Base-by-base conservation (phyloP, 352 stramenopile genomes). In the Phytophthora sojae region DNA sequence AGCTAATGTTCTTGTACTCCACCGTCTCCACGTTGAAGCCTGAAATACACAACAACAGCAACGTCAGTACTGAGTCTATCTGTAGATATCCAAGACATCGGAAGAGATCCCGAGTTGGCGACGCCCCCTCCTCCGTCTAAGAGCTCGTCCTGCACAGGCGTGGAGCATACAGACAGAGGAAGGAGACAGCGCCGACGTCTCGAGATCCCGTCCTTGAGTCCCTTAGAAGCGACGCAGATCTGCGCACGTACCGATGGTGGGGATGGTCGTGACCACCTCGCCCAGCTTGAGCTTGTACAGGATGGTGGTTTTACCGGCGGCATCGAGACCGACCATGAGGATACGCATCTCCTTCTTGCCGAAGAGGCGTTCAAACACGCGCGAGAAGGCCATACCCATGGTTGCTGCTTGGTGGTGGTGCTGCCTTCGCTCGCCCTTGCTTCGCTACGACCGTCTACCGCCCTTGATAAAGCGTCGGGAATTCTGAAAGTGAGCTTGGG, bases 231-330 rank as follows among this genome's bases (percentile, higher is more conserved):
- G 7, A n/a, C 14, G n/a, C 11, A 55, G 2, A 79, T 11, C 35
- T 7, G 96, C 97, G 96, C 97, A 85, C 85, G 55, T 82, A 92
- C 96, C 97, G 84, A 99, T 99, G 26, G 97, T 99, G 29, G 97
- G 96, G 81, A 99, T 99, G 37, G 97, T 99, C 54, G 97, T 99
- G 57, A 99, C 96, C 64, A 99, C 96, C 85, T 99, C 84, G 49
- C 90, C 88, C 54, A 95, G 82, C 78, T 96, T 93, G 67, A 96
- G 85, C 76, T 96, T 97, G 83, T 96, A 99, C 63, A 99, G 77
- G 83, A 99, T 99, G 15, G 98, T 99, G 12, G 98, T 99, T 86
- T 99, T 99, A 71, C 98, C 98, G 26, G 98, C 98, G 83, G 99
- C 99, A 80, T 99, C 98, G 26, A 99, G 90, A 64, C 98, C 98